Evolutionary conservation across 2,329 filamentous ascomycete genomes (phyloP), one percentile per base, ranked within the genome.

Genomic region (Sporothrix curviconia): DNA sequence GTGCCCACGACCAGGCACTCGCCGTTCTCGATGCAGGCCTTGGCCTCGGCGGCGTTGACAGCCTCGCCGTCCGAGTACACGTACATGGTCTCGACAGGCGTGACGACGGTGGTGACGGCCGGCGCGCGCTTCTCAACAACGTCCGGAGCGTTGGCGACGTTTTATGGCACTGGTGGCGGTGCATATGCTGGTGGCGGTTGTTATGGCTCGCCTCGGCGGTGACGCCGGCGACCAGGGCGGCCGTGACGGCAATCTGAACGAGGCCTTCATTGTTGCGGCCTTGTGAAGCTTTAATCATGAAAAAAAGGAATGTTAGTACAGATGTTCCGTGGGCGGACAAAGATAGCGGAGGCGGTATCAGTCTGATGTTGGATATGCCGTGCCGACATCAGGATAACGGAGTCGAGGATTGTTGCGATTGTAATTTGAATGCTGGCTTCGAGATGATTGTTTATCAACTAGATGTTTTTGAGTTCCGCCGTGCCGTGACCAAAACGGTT

Each of bases 11-110:
- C 75, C 47, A 86, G 77, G 75, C 84, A 94, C 47, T 82, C 80
- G 54, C 90, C 88, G 61, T 86, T 80, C 58, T 79, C 74, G 64
- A 97, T 79, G 62, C 90, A 90, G 56, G 81, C 69, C 73, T 86
- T 79, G 55, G 90, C 90, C 60, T 90, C 80, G 0, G 80, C 72
- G 60, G 80, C 72, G 55, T 77, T 75, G 64, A 95, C 79, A 34
- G 74, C 62, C 66, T 84, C 65, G 60, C 85, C 86, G 60, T 87
- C 82, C 55, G 92, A 75, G 68, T 86, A 62, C 25, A 69, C 79
- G 73, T 92, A 96, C 57, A 86, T 80, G 57, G 85, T 82, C 64
- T 85, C 80, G 53, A 83, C 85, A 32, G 85, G 79, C 42, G 79
- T 75, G 52, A 85, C 78, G 56, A 80, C 78, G 55, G 82, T 79